phyloP scores from a whole-genome alignment of 2,329 filamentous ascomycete genomes.

The Aspergillus hortae region DNA sequence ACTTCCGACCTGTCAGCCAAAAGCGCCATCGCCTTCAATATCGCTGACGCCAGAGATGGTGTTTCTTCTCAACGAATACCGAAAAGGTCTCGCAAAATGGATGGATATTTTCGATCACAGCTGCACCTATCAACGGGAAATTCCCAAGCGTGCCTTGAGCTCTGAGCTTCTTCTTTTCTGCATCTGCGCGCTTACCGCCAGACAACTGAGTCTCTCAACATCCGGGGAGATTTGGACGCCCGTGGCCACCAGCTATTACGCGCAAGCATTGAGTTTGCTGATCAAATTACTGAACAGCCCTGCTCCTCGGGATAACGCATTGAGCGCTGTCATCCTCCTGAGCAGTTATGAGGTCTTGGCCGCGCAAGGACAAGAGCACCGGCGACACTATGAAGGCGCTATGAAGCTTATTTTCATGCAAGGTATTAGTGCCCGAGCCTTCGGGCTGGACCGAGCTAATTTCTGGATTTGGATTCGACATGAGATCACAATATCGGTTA shows the following conservation, averaged over 20 bases:
- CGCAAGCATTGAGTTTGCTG: too few relatives aligned
- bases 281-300: too few relatives aligned
- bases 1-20: neutral
- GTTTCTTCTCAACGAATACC: neutral
- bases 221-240: too few relatives aligned
- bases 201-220: too few relatives aligned
- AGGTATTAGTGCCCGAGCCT: neutral
- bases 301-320: neutral
- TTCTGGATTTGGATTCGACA: slow-evolving; percentile 2
- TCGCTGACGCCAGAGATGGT: neutral
- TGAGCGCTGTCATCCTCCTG: neutral
- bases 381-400: neutral
- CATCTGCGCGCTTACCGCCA: too few relatives aligned
- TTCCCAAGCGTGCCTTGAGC: too few relatives aligned
- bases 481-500: slow-evolving; percentile 1
- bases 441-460: neutral
- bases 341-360: neutral
- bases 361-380: neutral
- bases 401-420: neutral
- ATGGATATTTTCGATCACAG: neutral
- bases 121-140: neutral
- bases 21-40: neutral
- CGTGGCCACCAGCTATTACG: too few relatives aligned
- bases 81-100: neutral
- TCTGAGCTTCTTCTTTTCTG: too few relatives aligned